Base-by-base conservation (phyloP, 208 protist species). In the Wallacemonas sp. region DNA sequence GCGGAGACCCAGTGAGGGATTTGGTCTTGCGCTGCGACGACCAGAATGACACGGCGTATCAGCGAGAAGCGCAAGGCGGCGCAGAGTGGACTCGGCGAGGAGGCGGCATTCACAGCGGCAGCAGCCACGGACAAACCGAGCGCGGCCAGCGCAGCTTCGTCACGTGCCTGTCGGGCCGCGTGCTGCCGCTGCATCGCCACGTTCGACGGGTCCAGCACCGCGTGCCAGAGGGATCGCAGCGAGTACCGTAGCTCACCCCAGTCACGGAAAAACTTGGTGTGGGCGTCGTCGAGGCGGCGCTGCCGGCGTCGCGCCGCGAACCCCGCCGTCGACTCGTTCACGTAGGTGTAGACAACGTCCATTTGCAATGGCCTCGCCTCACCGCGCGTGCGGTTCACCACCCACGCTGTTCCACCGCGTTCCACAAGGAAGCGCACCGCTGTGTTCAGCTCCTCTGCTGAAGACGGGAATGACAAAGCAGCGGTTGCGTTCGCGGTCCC, bases 201-300 rank as follows among this genome's bases (percentile, higher is more conserved):
- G 34, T 4, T 39, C 4, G 26, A 8, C 2, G 57, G 76, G 60
- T 54, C 41, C 32, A 83, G 30, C 49, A 60, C 61, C 34, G 62
- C 70, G 54, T 61, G 56, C 52, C 60, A 68, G 38, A 87, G 41
- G 14, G 70, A 62, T 27, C 81, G 76, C 47, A 87, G 65, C 36
- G 77, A 74, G 74, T 81, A 84, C 43, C 74, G 68, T 48, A 87
- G 78, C 78, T 87, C 77, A 36, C 81, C 74, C 78, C 77, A 87
- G 74, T 87, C 76, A 33, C 65, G 61, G 57, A 74, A 84, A 21
- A 26, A 36, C 11, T 55, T 56, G 21, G 32, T 39, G 33, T 56
- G 26, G 9, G n/a, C 52, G 8, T 9, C 32, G 32, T 39, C 23
- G n/a, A 16, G 21, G 30, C 52, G 29, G 34, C 75, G 74, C 39